Conservation (phyloP, 257 asterid genomes). For the Ehretia macrophylla region DNA sequence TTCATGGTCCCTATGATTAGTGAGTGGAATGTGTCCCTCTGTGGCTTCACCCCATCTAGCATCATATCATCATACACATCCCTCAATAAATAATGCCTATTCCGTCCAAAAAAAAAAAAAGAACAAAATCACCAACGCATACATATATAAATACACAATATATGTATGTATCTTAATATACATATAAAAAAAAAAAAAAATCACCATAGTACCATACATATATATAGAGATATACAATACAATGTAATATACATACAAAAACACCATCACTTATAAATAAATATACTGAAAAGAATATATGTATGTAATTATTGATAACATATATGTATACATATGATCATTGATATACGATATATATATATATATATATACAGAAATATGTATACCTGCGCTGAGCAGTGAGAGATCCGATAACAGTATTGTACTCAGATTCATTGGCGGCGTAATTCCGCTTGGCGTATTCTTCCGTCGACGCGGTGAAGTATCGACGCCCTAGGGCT, state of each 20-base stretch:
- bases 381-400: constrained; percentile 61
- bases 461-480: constrained; percentile 54
- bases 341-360: no score
- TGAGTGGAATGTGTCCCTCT: constrained; percentile 90
- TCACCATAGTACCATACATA: no score
- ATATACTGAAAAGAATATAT: constrained; percentile 4
- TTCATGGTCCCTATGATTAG: constrained; percentile 88
- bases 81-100: constrained; percentile 71
- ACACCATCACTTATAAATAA: background rate
- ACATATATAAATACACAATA: background rate
- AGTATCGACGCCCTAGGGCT: constrained; percentile 59
- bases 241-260: no score
- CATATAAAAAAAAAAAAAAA: background rate
- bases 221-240: no score
- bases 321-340: background rate
- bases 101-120: background rate
- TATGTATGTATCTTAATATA: no score
- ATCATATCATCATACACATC: constrained; percentile 97
- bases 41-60: constrained; percentile 98
- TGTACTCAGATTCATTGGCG: constrained; percentile 69
- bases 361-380: background rate
- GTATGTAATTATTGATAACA: no score
- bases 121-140: background rate
- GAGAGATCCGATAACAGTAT: constrained; percentile 66
- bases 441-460: constrained; percentile 79